Evolutionary conservation across 176 grass and related monocot genomes (phyloP).

Genomic region (Poa annua): DNA sequence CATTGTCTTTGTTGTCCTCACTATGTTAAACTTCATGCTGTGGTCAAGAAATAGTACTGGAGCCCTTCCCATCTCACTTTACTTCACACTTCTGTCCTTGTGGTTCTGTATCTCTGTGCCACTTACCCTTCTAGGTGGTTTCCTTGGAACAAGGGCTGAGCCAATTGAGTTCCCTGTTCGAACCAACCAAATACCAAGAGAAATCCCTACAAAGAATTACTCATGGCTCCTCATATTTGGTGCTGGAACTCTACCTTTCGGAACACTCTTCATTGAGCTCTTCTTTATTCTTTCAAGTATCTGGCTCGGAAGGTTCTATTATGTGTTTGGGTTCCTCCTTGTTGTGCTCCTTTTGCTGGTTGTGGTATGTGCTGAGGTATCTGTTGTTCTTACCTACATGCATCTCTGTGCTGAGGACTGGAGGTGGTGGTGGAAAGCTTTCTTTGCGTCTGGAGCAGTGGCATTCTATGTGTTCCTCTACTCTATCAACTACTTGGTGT

Average conservation of each 20-base stretch:
- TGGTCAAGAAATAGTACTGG: constrained; percentile 85
- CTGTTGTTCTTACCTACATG: constrained; percentile 93
- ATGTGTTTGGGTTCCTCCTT: constrained; percentile 90
- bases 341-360: constrained; percentile 73
- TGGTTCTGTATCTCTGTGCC: constrained; percentile 95
- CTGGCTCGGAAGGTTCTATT: constrained; percentile 90
- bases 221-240: constrained; percentile 81
- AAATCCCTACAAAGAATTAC: constrained; percentile 77
- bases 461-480: constrained; percentile 86
- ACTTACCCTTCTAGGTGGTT: constrained; percentile 85
- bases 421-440: constrained; percentile 97
- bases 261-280: constrained; percentile 89
- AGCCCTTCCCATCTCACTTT: constrained; percentile 83
- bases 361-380: constrained; percentile 89
- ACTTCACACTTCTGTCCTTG: constrained; percentile 73
- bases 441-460: constrained; percentile 77
- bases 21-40: constrained; percentile 76
- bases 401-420: constrained; percentile 85
- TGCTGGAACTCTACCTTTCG: constrained; percentile 86
- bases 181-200: constrained; percentile 89
- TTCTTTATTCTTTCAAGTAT: constrained; percentile 95
- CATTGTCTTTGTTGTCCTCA: constrained; percentile 75
- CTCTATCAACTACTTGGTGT: constrained; percentile 86
- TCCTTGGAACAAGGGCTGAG: constrained; percentile 69
- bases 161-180: constrained; percentile 78